Percentiles rank a stretch among this genome's conserved stretches.
phyloP scores from a whole-genome alignment of 345 rosid genomes.

The Crucihimalaya himalaica region DNA sequence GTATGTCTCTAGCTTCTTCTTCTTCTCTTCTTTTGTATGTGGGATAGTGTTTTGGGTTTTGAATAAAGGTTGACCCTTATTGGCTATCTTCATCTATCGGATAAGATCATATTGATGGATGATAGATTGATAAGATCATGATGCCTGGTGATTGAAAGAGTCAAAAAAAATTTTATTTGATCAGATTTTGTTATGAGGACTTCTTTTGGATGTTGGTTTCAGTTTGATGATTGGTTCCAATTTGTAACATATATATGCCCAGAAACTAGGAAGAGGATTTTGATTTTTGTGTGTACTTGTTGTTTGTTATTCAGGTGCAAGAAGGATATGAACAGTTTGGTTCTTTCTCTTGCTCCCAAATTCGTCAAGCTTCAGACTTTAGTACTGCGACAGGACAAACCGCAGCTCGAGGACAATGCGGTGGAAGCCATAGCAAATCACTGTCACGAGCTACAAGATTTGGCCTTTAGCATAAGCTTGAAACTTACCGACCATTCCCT shows the following conservation, averaged over 20 bases:
- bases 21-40: too few species aligned
- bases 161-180: neutral
- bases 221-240: too few species aligned
- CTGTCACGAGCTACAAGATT: slow-evolving; percentile 80
- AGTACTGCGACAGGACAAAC: slow-evolving; percentile 78
- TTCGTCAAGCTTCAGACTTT: slow-evolving; percentile 70
- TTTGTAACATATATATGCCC: too few species aligned
- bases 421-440: slow-evolving; percentile 69
- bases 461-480: slow-evolving; percentile 96
- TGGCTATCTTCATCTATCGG: neutral
- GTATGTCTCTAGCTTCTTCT: too few species aligned
- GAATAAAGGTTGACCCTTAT: neutral
- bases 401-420: slow-evolving; percentile 84
- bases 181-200: neutral
- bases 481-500: slow-evolving; percentile 75
- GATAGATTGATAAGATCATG: slow-evolving; percentile 15
- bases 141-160: neutral
- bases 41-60: neutral
- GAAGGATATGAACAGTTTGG: slow-evolving; percentile 78
- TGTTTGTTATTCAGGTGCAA: slow-evolving; percentile 64
- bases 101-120: neutral
- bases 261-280: neutral
- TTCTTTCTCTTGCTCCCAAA: slow-evolving; percentile 80
- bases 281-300: slow-evolving; percentile 2
- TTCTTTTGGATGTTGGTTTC: too few species aligned